A percentile compares a stretch with the other conserved stretches of the same genome.
Evolutionary conservation across 148 eudicot species (phyloP).

Genomic region (Rhododendron molle): DNA sequence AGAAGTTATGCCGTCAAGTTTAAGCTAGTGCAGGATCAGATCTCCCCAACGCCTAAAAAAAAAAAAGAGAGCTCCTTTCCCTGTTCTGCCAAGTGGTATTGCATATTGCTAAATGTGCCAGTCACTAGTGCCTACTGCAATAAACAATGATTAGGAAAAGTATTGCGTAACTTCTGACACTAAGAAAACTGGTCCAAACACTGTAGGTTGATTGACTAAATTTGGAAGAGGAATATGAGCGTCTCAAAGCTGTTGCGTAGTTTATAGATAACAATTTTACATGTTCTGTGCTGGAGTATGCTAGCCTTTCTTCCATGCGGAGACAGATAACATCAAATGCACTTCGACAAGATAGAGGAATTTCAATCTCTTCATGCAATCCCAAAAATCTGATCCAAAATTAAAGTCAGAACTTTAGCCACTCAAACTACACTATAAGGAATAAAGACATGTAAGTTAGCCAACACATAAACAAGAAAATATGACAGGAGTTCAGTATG

Average conservation of each 20-base stretch:
- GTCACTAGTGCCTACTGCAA: background rate
- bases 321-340: slow-evolving; percentile 82
- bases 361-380: slow-evolving; percentile 46
- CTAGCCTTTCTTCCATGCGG: slow-evolving; percentile 82
- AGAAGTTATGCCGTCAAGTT: background rate
- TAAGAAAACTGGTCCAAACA: slow-evolving; percentile 4
- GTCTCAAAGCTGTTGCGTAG: background rate
- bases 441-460: background rate
- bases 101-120: background rate
- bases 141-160: too few relatives aligned
- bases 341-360: slow-evolving; percentile 68
- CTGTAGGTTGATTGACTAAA: background rate
- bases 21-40: background rate
- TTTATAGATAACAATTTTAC: slow-evolving; percentile 22
- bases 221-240: background rate
- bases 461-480: background rate
- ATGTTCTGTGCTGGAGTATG: slow-evolving; percentile 73
- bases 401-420: background rate
- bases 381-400: slow-evolving; percentile 71
- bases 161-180: background rate
- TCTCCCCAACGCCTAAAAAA: background rate
- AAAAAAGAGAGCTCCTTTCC: background rate
- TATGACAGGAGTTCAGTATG: background rate
- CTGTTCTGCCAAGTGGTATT: background rate
- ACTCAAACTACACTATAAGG: background rate